Conservation (phyloP, 768 basidiomycete genomes). For the Calocybe cyanea region DNA sequence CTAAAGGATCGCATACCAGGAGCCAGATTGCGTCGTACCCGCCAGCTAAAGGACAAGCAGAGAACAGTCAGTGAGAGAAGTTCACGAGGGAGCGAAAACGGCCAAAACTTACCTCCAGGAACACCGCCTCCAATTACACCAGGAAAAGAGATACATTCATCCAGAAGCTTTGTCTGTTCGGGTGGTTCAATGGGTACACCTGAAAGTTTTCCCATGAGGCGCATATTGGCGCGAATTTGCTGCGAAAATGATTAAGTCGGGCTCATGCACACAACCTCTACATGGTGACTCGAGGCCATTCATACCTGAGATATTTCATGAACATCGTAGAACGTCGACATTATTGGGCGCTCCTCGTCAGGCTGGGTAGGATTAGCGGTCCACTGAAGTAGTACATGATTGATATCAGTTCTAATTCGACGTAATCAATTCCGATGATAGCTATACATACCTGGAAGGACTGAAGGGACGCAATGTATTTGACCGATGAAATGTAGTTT, state of each 20-base stretch:
- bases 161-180: constrained; percentile 80
- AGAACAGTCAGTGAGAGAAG: neutral
- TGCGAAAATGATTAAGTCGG: constrained; percentile 22
- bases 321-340: constrained; percentile 55
- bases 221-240: constrained; percentile 79
- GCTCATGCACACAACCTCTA: neutral
- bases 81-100: neutral
- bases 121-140: constrained; percentile 95
- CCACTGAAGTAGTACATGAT: constrained; percentile 45
- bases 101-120: constrained; percentile 75
- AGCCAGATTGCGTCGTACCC: constrained; percentile 98
- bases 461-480: constrained; percentile 58
- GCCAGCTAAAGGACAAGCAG: constrained; percentile 61
- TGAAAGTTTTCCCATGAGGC: constrained; percentile 72
- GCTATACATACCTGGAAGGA: constrained; percentile 47
- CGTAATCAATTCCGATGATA: neutral
- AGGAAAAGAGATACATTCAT: constrained; percentile 69
- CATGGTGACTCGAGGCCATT: too few species aligned
- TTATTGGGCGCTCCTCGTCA: constrained; percentile 37
- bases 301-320: constrained; percentile 56
- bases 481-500: constrained; percentile 54
- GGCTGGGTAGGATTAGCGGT: constrained; percentile 52
- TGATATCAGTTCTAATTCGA: neutral
- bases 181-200: constrained; percentile 88
- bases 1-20: constrained; percentile 64